phyloP scores from a whole-genome alignment of 2,329 filamentous ascomycete genomes.

The Paraphoma sp. region DNA sequence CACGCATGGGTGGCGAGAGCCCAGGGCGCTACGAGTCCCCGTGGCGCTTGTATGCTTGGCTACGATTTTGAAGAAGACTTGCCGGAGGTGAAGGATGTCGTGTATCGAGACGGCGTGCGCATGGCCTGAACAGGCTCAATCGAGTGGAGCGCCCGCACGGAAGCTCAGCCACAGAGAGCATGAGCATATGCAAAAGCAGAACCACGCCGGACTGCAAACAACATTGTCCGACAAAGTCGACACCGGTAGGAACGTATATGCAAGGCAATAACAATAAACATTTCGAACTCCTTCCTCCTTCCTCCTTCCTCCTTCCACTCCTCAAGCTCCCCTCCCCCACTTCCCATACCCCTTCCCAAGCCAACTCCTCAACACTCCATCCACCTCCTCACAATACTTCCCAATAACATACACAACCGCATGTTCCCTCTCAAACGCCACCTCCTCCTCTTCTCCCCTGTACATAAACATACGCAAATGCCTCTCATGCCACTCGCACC shows the following conservation, averaged over 20 bases:
- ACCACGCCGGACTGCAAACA: too few relatives aligned
- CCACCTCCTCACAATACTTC: neutral
- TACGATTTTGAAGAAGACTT: neutral
- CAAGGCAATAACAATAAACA: too few relatives aligned
- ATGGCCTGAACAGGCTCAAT: too few relatives aligned
- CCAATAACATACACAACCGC: neutral
- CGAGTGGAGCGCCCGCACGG: too few relatives aligned
- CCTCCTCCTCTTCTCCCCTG: neutral
- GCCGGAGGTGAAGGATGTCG: neutral
- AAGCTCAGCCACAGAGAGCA: too few relatives aligned
- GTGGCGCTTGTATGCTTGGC: neutral
- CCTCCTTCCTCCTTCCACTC: neutral
- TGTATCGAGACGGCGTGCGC: too few relatives aligned
- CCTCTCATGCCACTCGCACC: neutral
- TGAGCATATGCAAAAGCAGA: too few relatives aligned
- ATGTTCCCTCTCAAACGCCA: neutral
- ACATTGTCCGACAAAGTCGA: too few relatives aligned
- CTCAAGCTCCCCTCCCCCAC: neutral
- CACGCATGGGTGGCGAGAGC: neutral
- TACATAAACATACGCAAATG: neutral
- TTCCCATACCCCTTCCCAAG: conserved; percentile 2
- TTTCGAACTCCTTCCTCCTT: neutral
- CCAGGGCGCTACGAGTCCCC: neutral
- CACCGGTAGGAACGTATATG: too few relatives aligned
- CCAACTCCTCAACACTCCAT: neutral